A percentile compares a stretch with the other conserved stretches of the same genome.
Conservation (phyloP, 2,329 filamentous ascomycete species). For the Ophiocordyceps polyrhachis-furcata region DNA sequence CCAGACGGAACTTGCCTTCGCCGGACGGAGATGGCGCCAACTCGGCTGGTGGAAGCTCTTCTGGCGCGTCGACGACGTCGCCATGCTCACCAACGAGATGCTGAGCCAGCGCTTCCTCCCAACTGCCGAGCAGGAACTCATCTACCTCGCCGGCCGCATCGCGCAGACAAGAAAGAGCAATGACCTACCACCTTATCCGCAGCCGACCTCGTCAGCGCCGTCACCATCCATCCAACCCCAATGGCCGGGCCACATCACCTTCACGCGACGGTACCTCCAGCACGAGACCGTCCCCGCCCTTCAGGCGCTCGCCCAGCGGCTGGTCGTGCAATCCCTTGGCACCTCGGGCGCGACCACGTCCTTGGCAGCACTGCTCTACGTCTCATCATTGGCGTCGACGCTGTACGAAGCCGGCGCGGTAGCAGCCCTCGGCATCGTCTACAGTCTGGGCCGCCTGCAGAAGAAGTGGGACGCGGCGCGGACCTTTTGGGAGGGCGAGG, state of each 20-base stretch:
- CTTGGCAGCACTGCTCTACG: slow-evolving; percentile 36
- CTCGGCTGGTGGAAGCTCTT: slow-evolving; percentile 90
- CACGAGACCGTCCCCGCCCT: slow-evolving; percentile 50
- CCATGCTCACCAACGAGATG: slow-evolving; percentile 64
- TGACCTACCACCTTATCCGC: slow-evolving; percentile 12
- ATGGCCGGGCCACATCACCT: slow-evolving; percentile 61
- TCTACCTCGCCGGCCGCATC: slow-evolving; percentile 66
- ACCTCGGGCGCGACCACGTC: slow-evolving; percentile 45
- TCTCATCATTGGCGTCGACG: slow-evolving; percentile 31
- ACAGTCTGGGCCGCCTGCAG: slow-evolving; percentile 40
- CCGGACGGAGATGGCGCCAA: slow-evolving; percentile 57
- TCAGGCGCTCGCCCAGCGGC: slow-evolving; percentile 52
- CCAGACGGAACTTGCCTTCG: slow-evolving; percentile 60
- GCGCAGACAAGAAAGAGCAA: slow-evolving; percentile 22
- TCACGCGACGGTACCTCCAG: slow-evolving; percentile 47
- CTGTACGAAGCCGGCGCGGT: slow-evolving; percentile 44
- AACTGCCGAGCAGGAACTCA: slow-evolving; percentile 59
- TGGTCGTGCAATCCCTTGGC: slow-evolving; percentile 57
- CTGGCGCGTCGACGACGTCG: slow-evolving; percentile 85
- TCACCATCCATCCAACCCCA: slow-evolving; percentile 16
- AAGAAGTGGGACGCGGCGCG: slow-evolving; percentile 42
- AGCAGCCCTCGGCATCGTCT: slow-evolving; percentile 39
- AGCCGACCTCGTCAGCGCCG: slow-evolving; percentile 12
- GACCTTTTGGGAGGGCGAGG: slow-evolving; percentile 44
- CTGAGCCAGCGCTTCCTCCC: slow-evolving; percentile 60